A percentile compares a stretch with the other conserved stretches of the same genome.
Evolutionary conservation across 1,284 basidiomycete species (phyloP).

Genomic region (Trichosporon sp.): DNA sequence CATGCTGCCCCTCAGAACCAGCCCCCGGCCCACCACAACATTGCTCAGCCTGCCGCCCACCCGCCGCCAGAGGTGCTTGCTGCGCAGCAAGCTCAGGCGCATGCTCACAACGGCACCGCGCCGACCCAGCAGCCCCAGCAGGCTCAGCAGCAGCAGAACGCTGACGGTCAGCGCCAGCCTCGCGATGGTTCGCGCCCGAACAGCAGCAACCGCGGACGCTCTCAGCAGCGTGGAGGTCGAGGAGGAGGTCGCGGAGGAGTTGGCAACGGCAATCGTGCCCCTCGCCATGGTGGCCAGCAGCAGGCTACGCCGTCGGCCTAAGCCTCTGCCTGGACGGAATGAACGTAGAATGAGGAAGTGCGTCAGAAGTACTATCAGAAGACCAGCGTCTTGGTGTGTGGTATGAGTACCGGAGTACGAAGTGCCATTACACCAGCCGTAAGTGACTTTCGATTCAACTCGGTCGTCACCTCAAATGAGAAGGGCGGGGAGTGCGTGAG

Average conservation of each 20-base stretch:
- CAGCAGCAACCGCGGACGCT: slow-evolving; percentile 14
- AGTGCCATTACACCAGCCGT: background rate
- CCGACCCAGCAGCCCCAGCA: background rate
- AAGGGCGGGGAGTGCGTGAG: slow-evolving; percentile 13
- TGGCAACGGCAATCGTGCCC: background rate
- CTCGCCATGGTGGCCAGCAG: slow-evolving; percentile 5
- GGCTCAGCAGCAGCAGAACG: background rate
- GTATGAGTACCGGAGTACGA: too few relatives aligned
- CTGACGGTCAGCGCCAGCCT: background rate
- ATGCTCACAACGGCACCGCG: background rate
- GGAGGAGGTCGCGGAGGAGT: background rate
- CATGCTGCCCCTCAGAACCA: background rate
- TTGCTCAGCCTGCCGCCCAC: slow-evolving; percentile 14
- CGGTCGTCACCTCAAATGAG: slow-evolving; percentile 3
- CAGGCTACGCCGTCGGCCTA: background rate
- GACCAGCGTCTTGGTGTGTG: background rate
- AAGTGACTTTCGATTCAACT: slow-evolving; percentile 22
- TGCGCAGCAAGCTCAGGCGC: background rate
- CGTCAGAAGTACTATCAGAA: background rate
- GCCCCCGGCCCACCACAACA: slow-evolving; percentile 4
- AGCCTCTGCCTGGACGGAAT: background rate
- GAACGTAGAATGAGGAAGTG: background rate
- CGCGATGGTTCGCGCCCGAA: slow-evolving; percentile 8
- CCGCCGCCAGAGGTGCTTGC: slow-evolving; percentile 5
- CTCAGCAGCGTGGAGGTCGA: background rate